Percentiles rank a stretch among this genome's conserved stretches.
Conservation (phyloP, 148 eudicot species). For the Fagopyrum tataricum region DNA sequence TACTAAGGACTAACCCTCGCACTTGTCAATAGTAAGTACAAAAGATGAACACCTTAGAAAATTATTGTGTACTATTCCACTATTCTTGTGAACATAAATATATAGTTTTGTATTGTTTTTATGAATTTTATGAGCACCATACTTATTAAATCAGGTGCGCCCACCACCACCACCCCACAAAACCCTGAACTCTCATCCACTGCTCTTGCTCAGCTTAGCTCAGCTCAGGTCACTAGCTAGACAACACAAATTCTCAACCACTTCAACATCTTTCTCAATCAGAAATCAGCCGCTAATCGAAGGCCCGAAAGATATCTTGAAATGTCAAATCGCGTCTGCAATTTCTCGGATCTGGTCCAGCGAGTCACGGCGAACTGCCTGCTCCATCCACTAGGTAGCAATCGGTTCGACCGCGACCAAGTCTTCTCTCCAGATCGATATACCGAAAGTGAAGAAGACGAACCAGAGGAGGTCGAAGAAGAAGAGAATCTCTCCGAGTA, state of each 20-base stretch:
- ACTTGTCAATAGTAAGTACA: too few relatives aligned
- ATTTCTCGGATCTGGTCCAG: conserved; percentile 96
- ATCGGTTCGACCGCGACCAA: conserved; percentile 29
- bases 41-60: too few relatives aligned
- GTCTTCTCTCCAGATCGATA: conserved; percentile 23
- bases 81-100: too few relatives aligned
- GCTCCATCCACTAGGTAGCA: conserved; percentile 63
- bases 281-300: background rate
- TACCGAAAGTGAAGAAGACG: conserved; percentile 12
- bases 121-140: background rate
- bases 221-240: background rate
- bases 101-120: too few relatives aligned
- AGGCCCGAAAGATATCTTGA: background rate
- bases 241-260: background rate
- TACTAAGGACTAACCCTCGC: too few relatives aligned
- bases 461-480: conserved; percentile 17
- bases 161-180: background rate
- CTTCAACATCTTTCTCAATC: background rate
- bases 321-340: conserved; percentile 38
- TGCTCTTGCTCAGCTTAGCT: background rate
- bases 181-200: conserved; percentile 7
- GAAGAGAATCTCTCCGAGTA: background rate
- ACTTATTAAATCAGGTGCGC: background rate
- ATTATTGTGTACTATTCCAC: too few relatives aligned
- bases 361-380: conserved; percentile 87